Conservation (phyloP, 352 stramenopile species). For the Aphanomyces cochlioides region DNA sequence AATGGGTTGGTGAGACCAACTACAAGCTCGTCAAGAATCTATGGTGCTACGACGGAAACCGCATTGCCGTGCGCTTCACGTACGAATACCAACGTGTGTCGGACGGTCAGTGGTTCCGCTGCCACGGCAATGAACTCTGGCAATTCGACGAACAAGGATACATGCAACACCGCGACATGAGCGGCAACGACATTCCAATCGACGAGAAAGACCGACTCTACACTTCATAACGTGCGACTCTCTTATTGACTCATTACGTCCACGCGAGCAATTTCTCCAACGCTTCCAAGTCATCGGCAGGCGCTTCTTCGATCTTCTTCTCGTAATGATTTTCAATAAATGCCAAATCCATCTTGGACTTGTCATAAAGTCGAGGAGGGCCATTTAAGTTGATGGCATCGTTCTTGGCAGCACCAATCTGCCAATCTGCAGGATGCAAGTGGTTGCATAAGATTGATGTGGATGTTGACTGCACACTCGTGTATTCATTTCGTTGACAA, state of each 20-base stretch:
- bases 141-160: conserved; percentile 74
- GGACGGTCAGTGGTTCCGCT: conserved; percentile 66
- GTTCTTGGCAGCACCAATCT: conserved; percentile 53
- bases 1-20: conserved; percentile 71
- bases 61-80: conserved; percentile 85
- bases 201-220: conserved; percentile 58
- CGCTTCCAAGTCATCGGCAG: conserved; percentile 77
- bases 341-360: conserved; percentile 75
- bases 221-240: background rate
- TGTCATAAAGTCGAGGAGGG: conserved; percentile 50
- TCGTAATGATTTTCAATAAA: conserved; percentile 83
- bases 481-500: too few species aligned
- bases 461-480: too few species aligned
- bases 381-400: conserved; percentile 72
- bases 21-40: conserved; percentile 90
- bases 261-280: conserved; percentile 82
- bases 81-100: conserved; percentile 74
- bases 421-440: too few species aligned
- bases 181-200: conserved; percentile 85
- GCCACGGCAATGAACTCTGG: conserved; percentile 90
- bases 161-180: conserved; percentile 82
- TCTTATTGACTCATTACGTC: conserved; percentile 41
- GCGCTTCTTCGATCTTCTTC: conserved; percentile 64
- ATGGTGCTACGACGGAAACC: conserved; percentile 71
- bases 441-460: too few species aligned